Percentiles rank a stretch among this genome's conserved stretches.
Evolutionary conservation across 306 rosid genomes (phyloP).

Genomic region (Prunus persica): DNA sequence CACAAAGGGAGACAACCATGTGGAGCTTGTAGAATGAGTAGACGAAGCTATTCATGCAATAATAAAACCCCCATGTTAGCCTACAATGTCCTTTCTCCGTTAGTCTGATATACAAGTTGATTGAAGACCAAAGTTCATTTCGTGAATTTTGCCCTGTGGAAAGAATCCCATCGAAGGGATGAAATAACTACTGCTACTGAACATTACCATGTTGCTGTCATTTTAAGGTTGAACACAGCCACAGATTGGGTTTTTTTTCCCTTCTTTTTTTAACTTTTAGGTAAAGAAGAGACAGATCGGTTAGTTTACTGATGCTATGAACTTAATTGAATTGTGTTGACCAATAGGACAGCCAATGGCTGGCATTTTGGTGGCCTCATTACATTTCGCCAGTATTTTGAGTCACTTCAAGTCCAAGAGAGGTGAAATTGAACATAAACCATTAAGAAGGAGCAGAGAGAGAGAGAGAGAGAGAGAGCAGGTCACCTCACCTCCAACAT

Average conservation of each 20-base stretch:
- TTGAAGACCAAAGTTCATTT: neutral
- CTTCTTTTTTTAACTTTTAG: neutral
- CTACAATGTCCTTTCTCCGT: neutral
- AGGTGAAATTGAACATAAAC: neutral
- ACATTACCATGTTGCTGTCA: neutral
- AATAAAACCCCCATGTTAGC: neutral
- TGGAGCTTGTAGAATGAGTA: neutral
- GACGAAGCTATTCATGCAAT: neutral
- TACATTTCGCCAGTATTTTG: neutral
- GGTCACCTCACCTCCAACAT: slow-evolving; percentile 12
- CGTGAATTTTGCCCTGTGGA: neutral
- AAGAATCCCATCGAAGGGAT: neutral
- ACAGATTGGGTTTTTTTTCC: no score
- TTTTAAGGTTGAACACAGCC: no score
- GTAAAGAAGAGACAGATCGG: neutral
- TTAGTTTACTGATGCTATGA: neutral
- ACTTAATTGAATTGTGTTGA: neutral
- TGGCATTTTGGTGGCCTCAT: slow-evolving; percentile 6
- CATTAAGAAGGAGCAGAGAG: slow-evolving; percentile 1
- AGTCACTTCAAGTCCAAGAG: neutral
- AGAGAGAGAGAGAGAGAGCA: neutral
- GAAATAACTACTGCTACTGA: neutral
- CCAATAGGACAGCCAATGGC: neutral
- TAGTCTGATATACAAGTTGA: neutral
- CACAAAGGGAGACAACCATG: slow-evolving; percentile 21